These are phyloP conservation scores for Globisporangium orthogonon DNA, from an alignment of 352 stramenopile species.

Conservation along the genomic window DNA sequence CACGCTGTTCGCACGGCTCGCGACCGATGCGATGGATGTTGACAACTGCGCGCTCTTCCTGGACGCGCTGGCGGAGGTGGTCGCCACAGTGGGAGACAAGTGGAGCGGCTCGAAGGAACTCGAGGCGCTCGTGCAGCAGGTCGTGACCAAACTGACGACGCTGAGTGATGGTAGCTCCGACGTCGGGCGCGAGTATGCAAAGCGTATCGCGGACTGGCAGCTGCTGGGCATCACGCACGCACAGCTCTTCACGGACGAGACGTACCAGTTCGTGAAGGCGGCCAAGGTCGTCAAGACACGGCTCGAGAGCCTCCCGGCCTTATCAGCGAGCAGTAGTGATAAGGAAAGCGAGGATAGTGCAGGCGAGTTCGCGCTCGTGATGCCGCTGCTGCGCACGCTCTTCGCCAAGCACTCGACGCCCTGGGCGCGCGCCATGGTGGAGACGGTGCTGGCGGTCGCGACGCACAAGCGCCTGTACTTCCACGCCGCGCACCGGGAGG, in stretches of 20 bases:
- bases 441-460: constrained; percentile 41
- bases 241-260: constrained; percentile 77
- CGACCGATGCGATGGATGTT: constrained; percentile 30
- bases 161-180: constrained; percentile 13
- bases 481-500: constrained; percentile 26
- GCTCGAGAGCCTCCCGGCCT: constrained; percentile 27
- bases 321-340: constrained; percentile 2
- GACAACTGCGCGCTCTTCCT: constrained; percentile 13
- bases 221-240: constrained; percentile 51
- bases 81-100: constrained; percentile 25
- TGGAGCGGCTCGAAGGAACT: constrained; percentile 58
- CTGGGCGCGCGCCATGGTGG: constrained; percentile 60
- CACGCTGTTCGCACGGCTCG: constrained; percentile 41
- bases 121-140: constrained; percentile 29
- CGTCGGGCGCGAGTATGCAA: constrained; percentile 2
- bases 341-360: constrained; percentile 1
- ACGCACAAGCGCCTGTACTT: constrained; percentile 57
- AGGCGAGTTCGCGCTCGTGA: constrained; percentile 26
- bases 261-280: constrained; percentile 71
- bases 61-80: constrained; percentile 27
- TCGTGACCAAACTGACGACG: constrained; percentile 30
- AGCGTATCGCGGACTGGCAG: constrained; percentile 36
- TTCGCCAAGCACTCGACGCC: constrained; percentile 36
- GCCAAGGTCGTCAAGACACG: constrained; percentile 52
- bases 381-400: constrained; percentile 60